A percentile compares a stretch with the other conserved stretches of the same genome.
phyloP scores from a whole-genome alignment of 2,329 filamentous ascomycete genomes.

The Pseudogymnoascus verrucosus region DNA sequence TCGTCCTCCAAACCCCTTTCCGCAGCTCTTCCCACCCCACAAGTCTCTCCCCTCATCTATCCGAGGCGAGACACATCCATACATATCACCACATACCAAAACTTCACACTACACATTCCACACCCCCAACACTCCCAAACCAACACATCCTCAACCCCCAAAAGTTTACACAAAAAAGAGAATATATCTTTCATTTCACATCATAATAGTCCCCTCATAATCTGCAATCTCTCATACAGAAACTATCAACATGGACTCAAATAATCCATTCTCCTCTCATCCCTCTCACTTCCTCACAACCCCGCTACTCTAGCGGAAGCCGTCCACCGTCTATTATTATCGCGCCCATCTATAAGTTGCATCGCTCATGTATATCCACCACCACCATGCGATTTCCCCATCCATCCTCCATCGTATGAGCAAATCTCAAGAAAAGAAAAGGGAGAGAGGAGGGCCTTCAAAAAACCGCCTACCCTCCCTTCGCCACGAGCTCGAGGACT shows the following conservation, averaged over 20 bases:
- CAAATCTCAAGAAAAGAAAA: not conserved
- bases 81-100: not conserved
- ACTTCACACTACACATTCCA: not conserved
- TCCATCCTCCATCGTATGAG: not conserved
- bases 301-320: not conserved
- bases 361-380: constrained; percentile 1
- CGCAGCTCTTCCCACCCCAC: not conserved
- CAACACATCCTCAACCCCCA: not conserved
- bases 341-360: not conserved
- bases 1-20: not conserved
- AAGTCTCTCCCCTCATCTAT: rapidly evolving
- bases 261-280: too few species aligned
- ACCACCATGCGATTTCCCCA: not conserved
- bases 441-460: not conserved
- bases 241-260: too few species aligned
- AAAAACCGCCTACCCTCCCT: not conserved
- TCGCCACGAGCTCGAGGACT: not conserved
- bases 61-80: not conserved
- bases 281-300: not conserved
- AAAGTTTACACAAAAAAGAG: not conserved
- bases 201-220: not conserved
- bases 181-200: constrained; percentile 3
- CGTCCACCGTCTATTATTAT: not conserved
- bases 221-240: not conserved
- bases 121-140: not conserved